Evolutionary conservation across 2,329 filamentous ascomycete genomes (phyloP).

Genomic region (Chrysoporthe deuterocubensis): DNA sequence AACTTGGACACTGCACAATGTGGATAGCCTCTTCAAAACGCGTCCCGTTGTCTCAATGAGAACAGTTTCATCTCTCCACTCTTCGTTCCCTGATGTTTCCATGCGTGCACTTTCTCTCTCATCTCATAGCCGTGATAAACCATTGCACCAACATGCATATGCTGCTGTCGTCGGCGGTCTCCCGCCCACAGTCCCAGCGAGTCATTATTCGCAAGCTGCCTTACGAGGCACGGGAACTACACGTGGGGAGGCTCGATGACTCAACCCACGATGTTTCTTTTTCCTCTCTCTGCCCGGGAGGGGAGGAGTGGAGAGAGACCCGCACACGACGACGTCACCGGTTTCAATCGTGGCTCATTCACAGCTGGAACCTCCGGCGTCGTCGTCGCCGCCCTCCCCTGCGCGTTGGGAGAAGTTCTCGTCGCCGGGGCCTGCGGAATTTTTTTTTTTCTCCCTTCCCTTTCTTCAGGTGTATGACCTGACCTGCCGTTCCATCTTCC

Average conservation of each 20-base stretch:
- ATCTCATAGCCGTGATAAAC: background rate
- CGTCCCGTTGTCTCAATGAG: constrained; percentile 18
- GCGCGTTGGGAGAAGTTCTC: too few relatives aligned
- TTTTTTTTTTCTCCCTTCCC: too few relatives aligned
- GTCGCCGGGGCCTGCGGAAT: too few relatives aligned
- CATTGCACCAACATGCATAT: background rate
- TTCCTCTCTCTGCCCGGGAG: background rate
- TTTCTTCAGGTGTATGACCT: too few relatives aligned
- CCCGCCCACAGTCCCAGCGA: background rate
- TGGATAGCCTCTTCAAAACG: constrained; percentile 22
- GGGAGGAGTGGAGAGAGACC: background rate
- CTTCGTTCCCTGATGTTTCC: background rate
- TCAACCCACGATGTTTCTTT: background rate
- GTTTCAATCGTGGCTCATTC: constrained; percentile 5
- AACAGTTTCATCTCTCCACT: constrained; percentile 23
- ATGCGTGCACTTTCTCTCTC: background rate
- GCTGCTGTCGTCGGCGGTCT: background rate
- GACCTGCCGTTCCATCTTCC: too few relatives aligned
- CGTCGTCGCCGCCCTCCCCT: background rate
- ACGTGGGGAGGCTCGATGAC: constrained; percentile 1
- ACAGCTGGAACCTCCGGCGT: background rate
- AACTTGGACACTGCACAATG: constrained; percentile 13
- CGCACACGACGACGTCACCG: constrained; percentile 3
- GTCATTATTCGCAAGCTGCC: background rate
- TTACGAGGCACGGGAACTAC: background rate